Evolutionary conservation across 495 filamentous ascomycete genomes (phyloP).

Genomic region (Penicillium cataractarum): DNA sequence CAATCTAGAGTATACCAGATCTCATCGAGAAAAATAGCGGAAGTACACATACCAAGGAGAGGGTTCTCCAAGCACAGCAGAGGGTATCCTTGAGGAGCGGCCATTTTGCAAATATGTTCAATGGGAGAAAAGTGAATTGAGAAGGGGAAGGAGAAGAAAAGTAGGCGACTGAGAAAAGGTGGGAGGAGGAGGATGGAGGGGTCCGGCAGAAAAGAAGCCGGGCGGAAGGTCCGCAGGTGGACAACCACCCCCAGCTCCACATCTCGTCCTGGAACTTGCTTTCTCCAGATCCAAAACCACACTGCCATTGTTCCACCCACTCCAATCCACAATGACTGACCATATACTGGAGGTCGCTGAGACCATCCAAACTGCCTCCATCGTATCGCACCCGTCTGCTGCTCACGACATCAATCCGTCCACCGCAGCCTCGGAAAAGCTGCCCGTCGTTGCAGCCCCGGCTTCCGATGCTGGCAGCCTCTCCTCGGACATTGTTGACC

Average conservation of each 20-base stretch:
- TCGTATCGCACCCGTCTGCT: constrained; percentile 69
- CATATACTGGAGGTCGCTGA: constrained; percentile 66
- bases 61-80: constrained; percentile 95
- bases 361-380: constrained; percentile 76
- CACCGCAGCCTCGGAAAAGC: constrained; percentile 65
- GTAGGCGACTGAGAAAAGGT: constrained; percentile 11
- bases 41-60: constrained; percentile 73
- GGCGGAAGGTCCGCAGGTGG: constrained; percentile 21
- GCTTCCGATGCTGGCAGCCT: constrained; percentile 52
- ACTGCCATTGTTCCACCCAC: not conserved
- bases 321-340: constrained; percentile 41
- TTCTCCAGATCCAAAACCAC: not conserved
- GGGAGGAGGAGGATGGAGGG: constrained; percentile 28
- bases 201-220: constrained; percentile 31
- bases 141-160: constrained; percentile 14
- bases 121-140: constrained; percentile 8
- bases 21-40: not conserved
- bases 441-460: constrained; percentile 47
- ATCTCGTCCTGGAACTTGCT: not conserved
- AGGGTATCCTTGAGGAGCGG: constrained; percentile 72
- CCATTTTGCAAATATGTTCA: constrained; percentile 56
- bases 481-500: constrained; percentile 48
- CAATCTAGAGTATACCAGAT: constrained; percentile 19
- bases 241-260: constrained; percentile 9
- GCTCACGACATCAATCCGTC: constrained; percentile 80